A percentile compares a stretch with the other conserved stretches of the same genome.
Conservation (phyloP, 2,329 filamentous ascomycete species). For the Pseudopithomyces maydicus region DNA sequence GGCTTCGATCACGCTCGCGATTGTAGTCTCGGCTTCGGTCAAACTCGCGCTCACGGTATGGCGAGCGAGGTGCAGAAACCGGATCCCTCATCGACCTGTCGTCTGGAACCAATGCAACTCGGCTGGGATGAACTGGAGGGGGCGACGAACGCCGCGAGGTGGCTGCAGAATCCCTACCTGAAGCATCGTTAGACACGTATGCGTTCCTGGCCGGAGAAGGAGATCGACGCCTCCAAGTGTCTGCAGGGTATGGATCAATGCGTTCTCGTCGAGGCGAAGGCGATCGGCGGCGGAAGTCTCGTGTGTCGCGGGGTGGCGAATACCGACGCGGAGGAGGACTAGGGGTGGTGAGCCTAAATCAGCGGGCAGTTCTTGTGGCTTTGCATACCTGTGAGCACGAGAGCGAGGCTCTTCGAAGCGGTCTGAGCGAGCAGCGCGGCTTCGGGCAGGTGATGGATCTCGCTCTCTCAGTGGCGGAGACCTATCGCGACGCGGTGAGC, state of each 20-base stretch:
- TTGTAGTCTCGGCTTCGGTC: slow-evolving; percentile 28
- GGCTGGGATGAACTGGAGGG: slow-evolving; percentile 59
- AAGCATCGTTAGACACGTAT: slow-evolving; percentile 54
- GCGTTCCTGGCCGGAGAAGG: slow-evolving; percentile 52
- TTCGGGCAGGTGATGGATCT: slow-evolving; percentile 54
- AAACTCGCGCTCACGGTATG: slow-evolving; percentile 41
- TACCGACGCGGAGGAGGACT: slow-evolving; percentile 46
- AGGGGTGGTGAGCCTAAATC: slow-evolving; percentile 13
- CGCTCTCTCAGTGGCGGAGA: slow-evolving; percentile 51
- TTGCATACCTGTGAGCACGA: slow-evolving; percentile 40
- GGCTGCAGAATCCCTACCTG: slow-evolving; percentile 58
- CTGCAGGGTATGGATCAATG: slow-evolving; percentile 53
- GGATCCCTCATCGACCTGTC: slow-evolving; percentile 31
- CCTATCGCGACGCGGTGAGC: slow-evolving; percentile 50
- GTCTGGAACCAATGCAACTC: slow-evolving; percentile 47
- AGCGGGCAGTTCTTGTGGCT: neutral
- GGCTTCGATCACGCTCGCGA: slow-evolving; percentile 26
- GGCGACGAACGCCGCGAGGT: slow-evolving; percentile 68
- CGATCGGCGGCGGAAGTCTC: slow-evolving; percentile 59
- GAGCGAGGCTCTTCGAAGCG: slow-evolving; percentile 55
- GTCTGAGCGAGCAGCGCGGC: slow-evolving; percentile 50
- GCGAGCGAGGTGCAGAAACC: slow-evolving; percentile 40
- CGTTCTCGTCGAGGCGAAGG: slow-evolving; percentile 58
- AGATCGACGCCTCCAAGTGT: slow-evolving; percentile 60
- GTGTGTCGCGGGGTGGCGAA: slow-evolving; percentile 51